phyloP scores from a whole-genome alignment of 2,329 filamentous ascomycete species.

The Trichoderma sp. region DNA sequence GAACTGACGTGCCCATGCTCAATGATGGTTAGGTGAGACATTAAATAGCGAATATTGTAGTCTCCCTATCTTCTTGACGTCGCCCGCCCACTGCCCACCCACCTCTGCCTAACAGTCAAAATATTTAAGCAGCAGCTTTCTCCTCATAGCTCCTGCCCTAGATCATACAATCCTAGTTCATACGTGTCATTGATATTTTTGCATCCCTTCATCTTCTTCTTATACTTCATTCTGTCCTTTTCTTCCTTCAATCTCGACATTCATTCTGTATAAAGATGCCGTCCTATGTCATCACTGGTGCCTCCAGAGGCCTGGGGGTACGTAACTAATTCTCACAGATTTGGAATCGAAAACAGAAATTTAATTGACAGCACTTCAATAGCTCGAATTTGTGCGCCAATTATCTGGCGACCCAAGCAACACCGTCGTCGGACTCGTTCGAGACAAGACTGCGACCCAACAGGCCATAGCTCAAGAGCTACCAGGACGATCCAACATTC shows the following conservation, averaged over 20 bases:
- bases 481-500: not conserved
- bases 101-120: not conserved
- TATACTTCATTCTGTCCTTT: not conserved
- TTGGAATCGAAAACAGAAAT: fast-evolving
- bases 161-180: not conserved
- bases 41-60: not conserved
- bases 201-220: not conserved
- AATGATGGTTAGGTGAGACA: not conserved
- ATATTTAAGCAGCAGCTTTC: not conserved
- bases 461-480: not conserved
- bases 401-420: not conserved
- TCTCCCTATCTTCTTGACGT: not conserved
- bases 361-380: not conserved
- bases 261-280: not conserved
- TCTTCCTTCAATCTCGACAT: not conserved
- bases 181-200: not conserved
- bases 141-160: not conserved
- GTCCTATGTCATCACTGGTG: not conserved
- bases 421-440: not conserved
- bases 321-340: not conserved
- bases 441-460: not conserved
- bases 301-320: not conserved
- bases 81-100: not conserved
- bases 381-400: not conserved
- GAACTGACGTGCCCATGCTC: not conserved